These are phyloP conservation scores for Solanum clarkiae DNA, from an alignment of 257 asterid species.

Conservation along the genomic window DNA sequence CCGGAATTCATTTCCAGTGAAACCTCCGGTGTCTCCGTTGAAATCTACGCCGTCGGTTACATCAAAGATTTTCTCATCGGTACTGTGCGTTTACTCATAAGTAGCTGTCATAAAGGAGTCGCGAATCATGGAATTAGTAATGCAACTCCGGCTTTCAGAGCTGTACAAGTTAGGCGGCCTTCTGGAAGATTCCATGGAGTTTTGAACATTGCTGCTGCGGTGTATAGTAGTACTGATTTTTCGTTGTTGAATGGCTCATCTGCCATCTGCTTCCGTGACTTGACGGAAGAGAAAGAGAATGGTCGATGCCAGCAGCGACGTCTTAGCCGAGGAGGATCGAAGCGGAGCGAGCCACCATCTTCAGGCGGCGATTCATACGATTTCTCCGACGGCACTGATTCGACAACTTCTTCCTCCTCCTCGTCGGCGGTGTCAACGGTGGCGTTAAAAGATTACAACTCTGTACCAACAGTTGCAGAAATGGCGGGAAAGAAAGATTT, in stretches of 20 bases:
- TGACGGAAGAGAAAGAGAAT: slow-evolving; percentile 35
- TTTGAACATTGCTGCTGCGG: slow-evolving; percentile 63
- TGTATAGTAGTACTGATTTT: slow-evolving; percentile 37
- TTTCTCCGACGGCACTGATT: slow-evolving; percentile 53
- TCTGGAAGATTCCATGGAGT: slow-evolving; percentile 79
- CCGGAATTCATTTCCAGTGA: slow-evolving; percentile 54
- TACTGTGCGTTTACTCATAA: slow-evolving; percentile 60
- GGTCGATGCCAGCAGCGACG: slow-evolving; percentile 19
- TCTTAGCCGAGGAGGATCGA: slow-evolving; percentile 54
- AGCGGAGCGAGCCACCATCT: slow-evolving; percentile 43
- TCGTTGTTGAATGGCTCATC: slow-evolving; percentile 35
- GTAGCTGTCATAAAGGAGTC: slow-evolving; percentile 27
- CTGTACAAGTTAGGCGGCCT: slow-evolving; percentile 76
- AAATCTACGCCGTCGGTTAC: slow-evolving; percentile 67
- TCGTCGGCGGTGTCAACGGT: slow-evolving; percentile 39
- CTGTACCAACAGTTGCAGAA: slow-evolving; percentile 26
- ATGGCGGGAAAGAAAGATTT: slow-evolving; percentile 42
- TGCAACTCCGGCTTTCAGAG: slow-evolving; percentile 57
- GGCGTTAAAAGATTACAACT: slow-evolving; percentile 61
- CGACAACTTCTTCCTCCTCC: slow-evolving; percentile 56
- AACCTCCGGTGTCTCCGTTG: slow-evolving; percentile 73
- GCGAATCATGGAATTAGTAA: not conserved
- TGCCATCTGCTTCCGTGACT: slow-evolving; percentile 56
- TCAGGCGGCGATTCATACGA: slow-evolving; percentile 62
- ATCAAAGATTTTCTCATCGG: slow-evolving; percentile 57